Evolutionary conservation across 2,329 filamentous ascomycete species (phyloP).

Genomic region (Dactylellina parvicollis): DNA sequence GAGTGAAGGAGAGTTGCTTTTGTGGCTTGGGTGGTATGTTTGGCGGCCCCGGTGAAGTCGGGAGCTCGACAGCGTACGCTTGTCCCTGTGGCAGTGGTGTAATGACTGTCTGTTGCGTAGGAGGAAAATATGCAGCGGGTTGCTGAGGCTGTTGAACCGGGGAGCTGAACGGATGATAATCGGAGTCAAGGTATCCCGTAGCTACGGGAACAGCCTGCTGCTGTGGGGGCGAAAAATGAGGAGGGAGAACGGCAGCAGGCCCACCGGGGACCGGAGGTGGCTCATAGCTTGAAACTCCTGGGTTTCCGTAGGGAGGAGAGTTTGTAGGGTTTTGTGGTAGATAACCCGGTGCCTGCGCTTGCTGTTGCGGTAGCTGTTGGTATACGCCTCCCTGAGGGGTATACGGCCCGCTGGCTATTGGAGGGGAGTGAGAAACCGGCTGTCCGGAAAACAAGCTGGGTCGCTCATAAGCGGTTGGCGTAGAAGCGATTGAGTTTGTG

Average conservation of each 20-base stretch:
- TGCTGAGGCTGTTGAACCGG: slow-evolving; percentile 44
- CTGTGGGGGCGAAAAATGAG: neutral
- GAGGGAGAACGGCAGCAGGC: neutral
- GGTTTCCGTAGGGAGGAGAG: neutral
- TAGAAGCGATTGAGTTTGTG: slow-evolving; percentile 30
- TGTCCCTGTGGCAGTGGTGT: slow-evolving; percentile 23
- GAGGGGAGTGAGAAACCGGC: slow-evolving; percentile 30
- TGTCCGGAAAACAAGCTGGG: slow-evolving; percentile 32
- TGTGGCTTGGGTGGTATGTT: slow-evolving; percentile 46
- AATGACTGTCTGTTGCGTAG: slow-evolving; percentile 15
- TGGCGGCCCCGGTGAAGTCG: slow-evolving; percentile 38
- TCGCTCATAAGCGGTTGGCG: slow-evolving; percentile 37
- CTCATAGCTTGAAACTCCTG: slow-evolving; percentile 17
- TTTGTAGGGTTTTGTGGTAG: slow-evolving; percentile 6
- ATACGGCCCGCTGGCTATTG: slow-evolving; percentile 33
- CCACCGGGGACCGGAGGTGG: slow-evolving; percentile 14
- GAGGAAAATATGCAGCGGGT: slow-evolving; percentile 2
- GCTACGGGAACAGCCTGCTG: slow-evolving; percentile 2
- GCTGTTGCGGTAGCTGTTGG: slow-evolving; percentile 9
- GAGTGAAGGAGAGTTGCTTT: slow-evolving; percentile 49
- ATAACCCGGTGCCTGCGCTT: slow-evolving; percentile 3
- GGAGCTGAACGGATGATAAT: slow-evolving; percentile 29
- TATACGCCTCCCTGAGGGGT: slow-evolving; percentile 36
- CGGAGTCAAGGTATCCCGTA: slow-evolving; percentile 35
- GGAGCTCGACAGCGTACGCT: slow-evolving; percentile 47